Conservation (phyloP, 2,329 filamentous ascomycete genomes). For the Colletotrichum limetticola region DNA sequence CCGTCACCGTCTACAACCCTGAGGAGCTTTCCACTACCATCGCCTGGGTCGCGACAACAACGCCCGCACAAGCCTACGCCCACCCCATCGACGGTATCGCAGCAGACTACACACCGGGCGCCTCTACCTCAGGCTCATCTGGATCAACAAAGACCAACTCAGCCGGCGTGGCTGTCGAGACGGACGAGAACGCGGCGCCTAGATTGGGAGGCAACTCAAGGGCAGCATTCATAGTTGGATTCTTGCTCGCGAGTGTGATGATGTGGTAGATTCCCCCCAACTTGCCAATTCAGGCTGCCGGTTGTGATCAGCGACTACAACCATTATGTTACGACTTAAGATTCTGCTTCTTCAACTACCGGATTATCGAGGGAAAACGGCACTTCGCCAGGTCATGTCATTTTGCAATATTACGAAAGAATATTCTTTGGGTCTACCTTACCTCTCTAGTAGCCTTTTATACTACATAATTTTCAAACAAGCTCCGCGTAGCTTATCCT, state of each 20-base stretch:
- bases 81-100: conserved; percentile 31
- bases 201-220: conserved; percentile 22
- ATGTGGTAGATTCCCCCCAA: conserved; percentile 8
- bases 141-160: background rate
- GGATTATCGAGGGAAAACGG: background rate
- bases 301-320: background rate
- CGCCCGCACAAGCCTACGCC: conserved; percentile 29
- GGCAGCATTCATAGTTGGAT: conserved; percentile 14
- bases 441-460: background rate
- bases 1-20: conserved; percentile 31
- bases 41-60: conserved; percentile 23
- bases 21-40: conserved; percentile 27
- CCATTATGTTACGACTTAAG: background rate
- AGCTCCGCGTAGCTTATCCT: background rate
- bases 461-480: background rate
- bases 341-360: background rate
- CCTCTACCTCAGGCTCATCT: background rate
- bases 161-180: conserved; percentile 11
- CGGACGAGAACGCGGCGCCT: conserved; percentile 19
- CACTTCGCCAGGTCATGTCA: background rate
- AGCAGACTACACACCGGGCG: conserved; percentile 24
- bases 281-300: too few relatives aligned
- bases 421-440: background rate
- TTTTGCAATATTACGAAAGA: background rate
- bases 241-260: conserved; percentile 24